Evolutionary conservation across 1,284 basidiomycete genomes (phyloP), one percentile per base, ranked within the genome.

Genomic region (Heterobasidion annosum): DNA sequence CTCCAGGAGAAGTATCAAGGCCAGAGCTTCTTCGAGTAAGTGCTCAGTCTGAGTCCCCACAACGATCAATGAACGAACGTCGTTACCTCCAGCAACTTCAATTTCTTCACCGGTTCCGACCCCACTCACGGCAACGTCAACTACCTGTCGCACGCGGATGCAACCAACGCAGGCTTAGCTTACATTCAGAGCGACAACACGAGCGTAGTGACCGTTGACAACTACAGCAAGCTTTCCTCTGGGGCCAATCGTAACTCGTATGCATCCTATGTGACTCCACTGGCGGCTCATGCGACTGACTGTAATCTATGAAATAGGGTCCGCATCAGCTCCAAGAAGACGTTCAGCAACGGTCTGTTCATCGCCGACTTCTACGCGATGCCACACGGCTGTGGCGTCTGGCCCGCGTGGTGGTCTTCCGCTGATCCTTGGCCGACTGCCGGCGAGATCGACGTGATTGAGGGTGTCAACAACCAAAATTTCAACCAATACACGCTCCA

Each of bases 351-450:
- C 18, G 90, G 90, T 1, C 73, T 94, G 25, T 85, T 93, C 68
- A 80, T 94, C 57, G 76, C 88, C n/a, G 90, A 93, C 65, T 77
- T 92, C 58, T 71, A 68, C 52, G 68, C 79, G 15, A 90, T 91
- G 83, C 89, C 91, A 1, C 78, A 81, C 62, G 91, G 91, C 0
- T 91, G 88, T 67, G 79, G 80, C 47, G 79, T 85, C 45, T 93
- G 91, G 91, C 91, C 90, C 51, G 90, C 91, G 25, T 90, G 76
- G 62, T 77, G 68, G 79, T 71, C 61, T 18, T 71, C 75, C 40
- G 84, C 83, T n/a, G 72, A 74, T 6, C 66, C 79, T 56, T 93
- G 91, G 91, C 91, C 89, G 1, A 50, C 62, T n/a, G 75, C 66
- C 13, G 87, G 85, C 67, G 67, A 67, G 67, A 64, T 65, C 52